These are phyloP conservation scores for Coemansia sp. DNA, from an alignment of 192 early-diverging fungal genomes.

Conservation along the genomic window DNA sequence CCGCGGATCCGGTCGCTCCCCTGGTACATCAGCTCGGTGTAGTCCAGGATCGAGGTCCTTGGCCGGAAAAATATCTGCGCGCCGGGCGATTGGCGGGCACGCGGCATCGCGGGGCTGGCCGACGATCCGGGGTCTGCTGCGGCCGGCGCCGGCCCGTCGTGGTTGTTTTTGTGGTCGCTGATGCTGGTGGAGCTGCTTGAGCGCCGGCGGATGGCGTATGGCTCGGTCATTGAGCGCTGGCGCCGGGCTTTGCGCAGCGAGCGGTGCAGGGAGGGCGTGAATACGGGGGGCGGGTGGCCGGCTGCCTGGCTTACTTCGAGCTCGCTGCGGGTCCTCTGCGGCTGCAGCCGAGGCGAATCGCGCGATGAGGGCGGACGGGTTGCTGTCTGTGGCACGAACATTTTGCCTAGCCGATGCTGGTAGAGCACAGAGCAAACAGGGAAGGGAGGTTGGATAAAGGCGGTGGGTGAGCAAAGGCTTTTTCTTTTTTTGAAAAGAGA, in stretches of 20 bases:
- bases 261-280: constrained; percentile 28
- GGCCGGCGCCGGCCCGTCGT: neutral
- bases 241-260: constrained; percentile 29
- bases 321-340: constrained; percentile 27
- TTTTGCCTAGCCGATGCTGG: constrained; percentile 9
- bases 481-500: neutral
- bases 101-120: neutral
- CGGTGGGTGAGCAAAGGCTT: neutral
- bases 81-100: neutral
- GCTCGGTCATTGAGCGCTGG: constrained; percentile 1
- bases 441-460: no score
- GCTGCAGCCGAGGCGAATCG: constrained; percentile 30
- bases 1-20: constrained; percentile 47
- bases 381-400: constrained; percentile 40
- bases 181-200: neutral
- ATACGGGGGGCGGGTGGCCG: constrained; percentile 27
- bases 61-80: constrained; percentile 27
- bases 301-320: constrained; percentile 18
- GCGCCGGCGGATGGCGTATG: neutral
- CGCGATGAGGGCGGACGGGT: constrained; percentile 35
- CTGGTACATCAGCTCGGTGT: constrained; percentile 53
- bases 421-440: no score
- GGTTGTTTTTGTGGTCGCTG: neutral
- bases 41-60: constrained; percentile 51
- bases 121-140: neutral